Conservation (phyloP, 1,284 basidiomycete species). For the Jaminaea rosea region DNA sequence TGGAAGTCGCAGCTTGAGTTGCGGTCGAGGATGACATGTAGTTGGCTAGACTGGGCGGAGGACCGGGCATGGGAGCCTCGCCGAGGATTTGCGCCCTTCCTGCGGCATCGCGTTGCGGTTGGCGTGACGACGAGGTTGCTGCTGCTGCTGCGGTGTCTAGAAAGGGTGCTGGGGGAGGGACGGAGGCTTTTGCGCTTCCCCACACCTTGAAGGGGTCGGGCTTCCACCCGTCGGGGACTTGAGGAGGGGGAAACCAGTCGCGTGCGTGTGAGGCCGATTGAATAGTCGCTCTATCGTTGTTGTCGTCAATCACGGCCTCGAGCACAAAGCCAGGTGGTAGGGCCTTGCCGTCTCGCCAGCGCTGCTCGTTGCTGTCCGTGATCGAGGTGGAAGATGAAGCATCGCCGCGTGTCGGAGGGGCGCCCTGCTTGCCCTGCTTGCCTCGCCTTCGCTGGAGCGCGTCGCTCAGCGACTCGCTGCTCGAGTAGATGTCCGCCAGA, state of each 20-base stretch:
- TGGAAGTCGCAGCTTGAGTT: conserved; percentile 16
- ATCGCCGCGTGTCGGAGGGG: not conserved
- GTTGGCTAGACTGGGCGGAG: conserved; percentile 50
- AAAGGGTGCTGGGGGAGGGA: conserved; percentile 1
- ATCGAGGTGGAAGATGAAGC: no score
- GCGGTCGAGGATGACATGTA: conserved; percentile 22
- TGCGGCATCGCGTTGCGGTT: conserved; percentile 1
- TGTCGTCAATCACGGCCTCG: not conserved
- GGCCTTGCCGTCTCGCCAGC: not conserved
- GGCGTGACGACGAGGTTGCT: no score
- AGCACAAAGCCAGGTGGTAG: not conserved
- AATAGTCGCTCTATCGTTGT: no score
- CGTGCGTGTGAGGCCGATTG: no score
- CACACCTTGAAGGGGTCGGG: conserved; percentile 73
- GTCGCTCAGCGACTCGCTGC: conserved; percentile 56
- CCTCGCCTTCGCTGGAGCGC: conserved; percentile 9
- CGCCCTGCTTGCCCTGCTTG: not conserved
- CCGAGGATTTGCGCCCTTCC: conserved; percentile 75
- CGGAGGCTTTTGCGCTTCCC: conserved; percentile 52
- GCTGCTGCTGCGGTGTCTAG: no score
- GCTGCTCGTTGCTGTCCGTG: not conserved
- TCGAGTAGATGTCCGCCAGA: not conserved
- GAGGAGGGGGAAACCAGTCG: conserved; percentile 63
- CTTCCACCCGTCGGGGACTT: conserved; percentile 71
- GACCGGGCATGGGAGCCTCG: conserved; percentile 63